Evolutionary conservation across 108 stramenopile genomes (phyloP), one percentile per base, ranked within the genome.

Genomic region (Cyclostephanos tholiformis): DNA sequence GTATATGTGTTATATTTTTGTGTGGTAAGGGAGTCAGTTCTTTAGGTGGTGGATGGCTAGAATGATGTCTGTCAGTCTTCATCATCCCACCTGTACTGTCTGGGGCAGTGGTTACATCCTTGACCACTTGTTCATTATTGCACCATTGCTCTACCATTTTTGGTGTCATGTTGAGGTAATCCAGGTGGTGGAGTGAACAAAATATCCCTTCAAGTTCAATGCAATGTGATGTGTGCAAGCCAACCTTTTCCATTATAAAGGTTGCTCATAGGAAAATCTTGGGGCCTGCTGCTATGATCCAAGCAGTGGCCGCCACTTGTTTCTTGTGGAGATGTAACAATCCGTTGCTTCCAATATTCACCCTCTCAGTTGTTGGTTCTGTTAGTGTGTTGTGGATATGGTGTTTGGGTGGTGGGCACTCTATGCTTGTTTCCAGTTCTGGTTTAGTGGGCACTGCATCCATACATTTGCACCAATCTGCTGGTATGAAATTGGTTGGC

Each of bases 191-290:
- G 8, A 70, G 43, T 10, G 69, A 11, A 11, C 69, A 10, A 6
- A 38, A 70, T n/a, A n/a, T n/a, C n/a, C n/a, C n/a, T n/a, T n/a
- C n/a, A n/a, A n/a, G n/a, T n/a, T n/a, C n/a, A n/a, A n/a, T n/a
- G n/a, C n/a, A n/a, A n/a, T n/a, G n/a, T n/a, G n/a, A n/a, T n/a
- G n/a, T n/a, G n/a, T n/a, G n/a, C n/a, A n/a, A n/a, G n/a, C n/a
- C n/a, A n/a, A n/a, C n/a, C n/a, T n/a, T n/a, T n/a, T n/a, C n/a
- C 55, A 70, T 53, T 0, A 70, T 12, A 22, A 70, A 70, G 1
- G 39, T 41, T 38, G 69, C 69, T 2, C 30, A 22, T 13, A 70
- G n/a, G 12, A 1, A 0, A 35, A 2, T 57, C n/a, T 3, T 41
- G 8, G 3, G 56, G 2, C 20, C 29, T 0, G n/a, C 11, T 6